A percentile compares a stretch with the other conserved stretches of the same genome.
phyloP scores from a whole-genome alignment of 306 rosid genomes.

The Luffa acutangula region DNA sequence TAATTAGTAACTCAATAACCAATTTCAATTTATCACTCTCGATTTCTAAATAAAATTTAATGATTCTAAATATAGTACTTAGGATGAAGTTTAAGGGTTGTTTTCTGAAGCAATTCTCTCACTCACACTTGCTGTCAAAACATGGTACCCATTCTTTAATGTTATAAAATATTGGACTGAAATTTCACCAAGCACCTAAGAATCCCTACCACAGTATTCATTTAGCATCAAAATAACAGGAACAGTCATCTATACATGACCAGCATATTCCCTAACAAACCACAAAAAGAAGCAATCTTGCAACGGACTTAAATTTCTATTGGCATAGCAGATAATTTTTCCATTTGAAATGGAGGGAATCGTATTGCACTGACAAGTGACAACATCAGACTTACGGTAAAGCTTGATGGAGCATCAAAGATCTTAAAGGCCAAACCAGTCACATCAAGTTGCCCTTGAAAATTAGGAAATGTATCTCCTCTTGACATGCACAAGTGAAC shows the following conservation, averaged over 20 bases:
- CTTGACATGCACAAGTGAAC: conserved; percentile 86
- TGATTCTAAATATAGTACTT: neutral
- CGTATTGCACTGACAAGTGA: neutral
- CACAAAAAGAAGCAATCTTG: neutral
- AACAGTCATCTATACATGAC: neutral
- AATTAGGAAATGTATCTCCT: conserved; percentile 80
- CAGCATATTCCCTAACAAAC: neutral
- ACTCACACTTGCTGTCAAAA: neutral
- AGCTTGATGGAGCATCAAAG: conserved; percentile 69
- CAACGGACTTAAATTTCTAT: neutral
- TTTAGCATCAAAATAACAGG: neutral
- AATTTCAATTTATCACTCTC: neutral
- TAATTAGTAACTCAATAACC: neutral
- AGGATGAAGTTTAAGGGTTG: neutral
- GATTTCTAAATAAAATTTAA: neutral
- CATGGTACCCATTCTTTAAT: neutral
- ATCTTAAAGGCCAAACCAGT: conserved; percentile 70
- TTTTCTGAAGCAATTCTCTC: neutral
- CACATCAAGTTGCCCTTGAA: conserved; percentile 85
- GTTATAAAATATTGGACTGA: neutral
- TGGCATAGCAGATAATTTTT: neutral
- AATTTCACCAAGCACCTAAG: neutral
- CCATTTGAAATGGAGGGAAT: neutral
- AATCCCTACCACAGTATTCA: neutral
- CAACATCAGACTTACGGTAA: conserved; percentile 50